Evolutionary conservation across 495 filamentous ascomycete genomes (phyloP), one percentile per base, ranked within the genome.

Genomic region (Xylaria castorea): DNA sequence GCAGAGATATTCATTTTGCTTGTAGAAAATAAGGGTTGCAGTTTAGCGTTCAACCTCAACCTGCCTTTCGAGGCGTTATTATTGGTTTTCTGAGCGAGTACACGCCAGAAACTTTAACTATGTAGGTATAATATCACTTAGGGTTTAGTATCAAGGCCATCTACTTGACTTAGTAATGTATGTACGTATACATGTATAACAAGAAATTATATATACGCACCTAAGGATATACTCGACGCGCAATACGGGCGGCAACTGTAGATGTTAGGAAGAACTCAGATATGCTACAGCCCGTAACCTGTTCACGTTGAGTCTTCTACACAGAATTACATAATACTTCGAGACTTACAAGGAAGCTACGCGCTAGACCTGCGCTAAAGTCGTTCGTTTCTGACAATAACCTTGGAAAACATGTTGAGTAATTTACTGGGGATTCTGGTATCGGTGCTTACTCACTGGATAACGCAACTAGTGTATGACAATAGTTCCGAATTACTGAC

Each of bases 401-500:
- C 9, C 22, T 44, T 12, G 4, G 61, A 44, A n/a, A 34, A 20
- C 38, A 44, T 44, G 38, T 44, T 27, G 61, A 64, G 38, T 61
- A 61, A 61, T 38, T 34, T 61, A 61, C 58, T 40, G 16, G 25
- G 34, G 25, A 38, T 9, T 22, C n/a, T 18, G 16, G 34, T 16
- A 61, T 38, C 58, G 32, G 11, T 67, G 64, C 66, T 68, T 68
- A 68, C 50, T 68, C 34, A 30, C 44, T 40, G 8, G 32, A n/a
- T 38, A 20, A 25, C 40, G 20, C 46, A 32, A 67, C 44, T 66
- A 34, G 27, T 27, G 40, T 22, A 30, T 18, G 34, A n/a, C 27
- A 11, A 58, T 44, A 2, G 25, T 46, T 50, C 48, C 25, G 34
- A 32, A 46, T 48, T 66, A n/a, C 44, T 34, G 44, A 32, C 9